Evolutionary conservation across 768 basidiomycete species (phyloP), one percentile per base, ranked within the genome.

Genomic region (Lentinus brumalis): DNA sequence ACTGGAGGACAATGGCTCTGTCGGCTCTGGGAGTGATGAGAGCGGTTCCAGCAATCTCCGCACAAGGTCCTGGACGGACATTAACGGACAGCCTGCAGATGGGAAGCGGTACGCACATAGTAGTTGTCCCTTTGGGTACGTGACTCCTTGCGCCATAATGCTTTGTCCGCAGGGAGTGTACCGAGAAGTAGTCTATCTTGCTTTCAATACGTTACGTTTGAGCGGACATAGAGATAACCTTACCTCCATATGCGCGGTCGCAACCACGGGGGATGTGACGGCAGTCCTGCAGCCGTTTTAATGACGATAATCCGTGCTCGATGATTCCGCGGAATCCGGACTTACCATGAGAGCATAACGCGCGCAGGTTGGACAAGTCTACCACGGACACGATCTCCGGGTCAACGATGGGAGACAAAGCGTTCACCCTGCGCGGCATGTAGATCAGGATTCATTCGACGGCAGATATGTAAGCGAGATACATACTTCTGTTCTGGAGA

Each of bases 221-320:
- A 15, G 57, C 46, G 26, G 11, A 50, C 18, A 41, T 26, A 38
- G 46, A 44, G 30, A 15, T 41, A 7, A 32, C 75, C 86, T 70
- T 62, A 89, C 91, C 84, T 89, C 91, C 91, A 92, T 66, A 89
- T 78, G 45, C 88, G 80, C 31, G 90, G 88, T 44, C 91, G 82
- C 63, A 92, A 77, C 88, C 89, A 92, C 5, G 80, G 74, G 45
- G 91, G 91, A 66, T 88, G 80, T 65, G 89, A 84, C 51, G 90
- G 88, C 49, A 92, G 81, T 59, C 90, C 90, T 92, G 61, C 32
- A 10, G 16, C 11, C 2, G 7, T 6, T 21, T 53, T n/a, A 53
- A 38, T n/a, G 14, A 1, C 29, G 26, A 7, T 39, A 41, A 16
- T 16, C 16, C 14, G 8, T 41, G 21, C 21, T 26, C 21, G 21